phyloP scores from a whole-genome alignment of 2,329 filamentous ascomycete species.

The Curvularia lunata region DNA sequence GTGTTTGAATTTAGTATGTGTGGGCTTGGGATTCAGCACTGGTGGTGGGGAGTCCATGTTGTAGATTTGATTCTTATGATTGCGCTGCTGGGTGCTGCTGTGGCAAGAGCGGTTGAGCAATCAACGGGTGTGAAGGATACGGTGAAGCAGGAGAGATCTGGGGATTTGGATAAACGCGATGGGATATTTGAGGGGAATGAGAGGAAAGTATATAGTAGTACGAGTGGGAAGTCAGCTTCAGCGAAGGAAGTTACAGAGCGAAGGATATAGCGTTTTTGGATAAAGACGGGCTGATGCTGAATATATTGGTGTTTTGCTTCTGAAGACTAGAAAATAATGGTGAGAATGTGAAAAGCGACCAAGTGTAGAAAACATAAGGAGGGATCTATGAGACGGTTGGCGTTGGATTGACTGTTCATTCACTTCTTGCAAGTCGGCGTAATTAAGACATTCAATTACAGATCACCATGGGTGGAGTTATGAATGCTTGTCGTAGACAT shows the following conservation, averaged over 20 bases:
- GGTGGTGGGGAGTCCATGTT: conserved; percentile 89
- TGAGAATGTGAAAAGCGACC: not conserved
- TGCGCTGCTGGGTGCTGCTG: not conserved
- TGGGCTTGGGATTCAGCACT: conserved; percentile 80
- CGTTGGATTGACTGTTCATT: not conserved
- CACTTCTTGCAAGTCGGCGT: not conserved
- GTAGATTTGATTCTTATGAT: conserved; percentile 17
- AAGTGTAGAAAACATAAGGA: not conserved
- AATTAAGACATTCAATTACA: not conserved
- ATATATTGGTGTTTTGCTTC: not conserved
- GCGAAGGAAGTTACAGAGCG: conserved; percentile 4
- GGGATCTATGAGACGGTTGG: not conserved
- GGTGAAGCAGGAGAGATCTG: not conserved
- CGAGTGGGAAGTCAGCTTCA: not conserved
- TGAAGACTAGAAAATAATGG: not conserved
- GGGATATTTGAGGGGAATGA: not conserved
- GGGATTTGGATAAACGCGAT: not conserved
- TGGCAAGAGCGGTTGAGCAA: not conserved
- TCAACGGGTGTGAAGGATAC: not conserved
- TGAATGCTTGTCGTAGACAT: not conserved
- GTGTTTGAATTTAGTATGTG: conserved; percentile 80
- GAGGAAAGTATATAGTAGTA: not conserved
- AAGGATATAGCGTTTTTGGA: conserved; percentile 3
- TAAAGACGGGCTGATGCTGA: not conserved
- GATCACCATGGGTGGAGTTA: not conserved